phyloP scores from a whole-genome alignment of 1,284 basidiomycete genomes.

The Apiotrichum laibachii region DNA sequence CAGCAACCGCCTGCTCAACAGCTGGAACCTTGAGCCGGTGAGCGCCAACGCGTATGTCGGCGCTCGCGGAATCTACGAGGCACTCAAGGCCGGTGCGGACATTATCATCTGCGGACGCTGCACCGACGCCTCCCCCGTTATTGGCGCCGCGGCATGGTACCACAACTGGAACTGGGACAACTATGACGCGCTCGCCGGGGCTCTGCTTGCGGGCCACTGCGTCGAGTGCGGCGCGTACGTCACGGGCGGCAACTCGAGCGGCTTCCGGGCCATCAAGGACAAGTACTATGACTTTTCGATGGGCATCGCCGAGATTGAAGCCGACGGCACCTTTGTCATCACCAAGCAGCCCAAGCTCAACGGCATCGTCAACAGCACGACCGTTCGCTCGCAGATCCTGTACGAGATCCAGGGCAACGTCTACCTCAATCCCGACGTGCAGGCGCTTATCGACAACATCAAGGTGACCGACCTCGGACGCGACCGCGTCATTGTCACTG shows the following conservation, averaged over 20 bases:
- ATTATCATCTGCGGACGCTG: slow-evolving; percentile 34
- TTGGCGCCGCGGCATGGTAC: slow-evolving; percentile 28
- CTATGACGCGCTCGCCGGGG: slow-evolving; percentile 25
- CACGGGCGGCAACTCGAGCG: slow-evolving; percentile 31
- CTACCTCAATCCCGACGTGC: slow-evolving; percentile 35
- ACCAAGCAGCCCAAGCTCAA: slow-evolving; percentile 20
- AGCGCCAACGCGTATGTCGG: slow-evolving; percentile 21
- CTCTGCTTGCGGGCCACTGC: slow-evolving; percentile 28
- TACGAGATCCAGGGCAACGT: slow-evolving; percentile 28
- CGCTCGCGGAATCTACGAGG: slow-evolving; percentile 13
- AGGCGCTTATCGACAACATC: slow-evolving; percentile 27
- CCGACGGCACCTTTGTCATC: slow-evolving; percentile 26
- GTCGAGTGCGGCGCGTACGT: slow-evolving; percentile 29
- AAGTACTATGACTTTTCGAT: slow-evolving; percentile 28
- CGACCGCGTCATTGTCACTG: slow-evolving; percentile 26
- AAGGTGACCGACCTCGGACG: slow-evolving; percentile 16
- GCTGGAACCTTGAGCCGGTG: slow-evolving; percentile 17
- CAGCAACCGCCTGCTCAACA: slow-evolving; percentile 5
- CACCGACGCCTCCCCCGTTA: slow-evolving; percentile 29
- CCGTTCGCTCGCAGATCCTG: slow-evolving; percentile 20
- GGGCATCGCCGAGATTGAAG: slow-evolving; percentile 32
- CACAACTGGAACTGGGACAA: slow-evolving; percentile 26
- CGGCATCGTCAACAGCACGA: slow-evolving; percentile 17
- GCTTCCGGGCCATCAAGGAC: slow-evolving; percentile 26
- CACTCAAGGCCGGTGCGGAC: slow-evolving; percentile 28